Conservation (phyloP, 176 grass and related monocot species). For the Olyra latifolia region DNA sequence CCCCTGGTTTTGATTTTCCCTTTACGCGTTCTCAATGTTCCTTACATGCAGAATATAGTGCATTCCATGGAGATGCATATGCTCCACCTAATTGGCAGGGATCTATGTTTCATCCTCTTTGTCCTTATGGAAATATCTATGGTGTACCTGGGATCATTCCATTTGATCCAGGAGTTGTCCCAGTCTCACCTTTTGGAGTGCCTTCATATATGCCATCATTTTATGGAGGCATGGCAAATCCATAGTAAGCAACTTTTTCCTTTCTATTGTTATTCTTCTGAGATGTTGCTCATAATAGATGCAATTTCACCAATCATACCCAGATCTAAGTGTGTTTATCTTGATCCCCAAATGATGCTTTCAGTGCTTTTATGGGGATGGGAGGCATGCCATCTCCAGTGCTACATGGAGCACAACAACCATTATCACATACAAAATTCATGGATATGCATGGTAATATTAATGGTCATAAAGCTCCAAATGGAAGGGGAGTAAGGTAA, state of each 20-base stretch:
- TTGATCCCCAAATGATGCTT: conserved; percentile 11
- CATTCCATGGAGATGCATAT: conserved; percentile 21
- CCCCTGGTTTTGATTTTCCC: neutral
- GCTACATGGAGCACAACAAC: neutral
- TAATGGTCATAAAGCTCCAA: neutral
- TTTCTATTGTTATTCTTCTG: neutral
- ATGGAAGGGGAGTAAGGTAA: conserved; percentile 30
- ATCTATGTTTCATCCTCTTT: conserved; percentile 5
- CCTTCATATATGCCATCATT: conserved; percentile 28
- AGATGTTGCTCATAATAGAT: neutral
- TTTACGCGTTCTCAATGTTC: neutral
- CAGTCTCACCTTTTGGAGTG: conserved; percentile 15
- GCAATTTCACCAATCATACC: neutral
- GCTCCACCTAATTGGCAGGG: conserved; percentile 29
- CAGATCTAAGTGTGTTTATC: neutral
- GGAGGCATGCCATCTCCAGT: conserved; percentile 17
- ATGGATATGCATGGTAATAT: conserved; percentile 5
- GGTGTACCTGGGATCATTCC: conserved; percentile 23
- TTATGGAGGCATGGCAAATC: conserved; percentile 21
- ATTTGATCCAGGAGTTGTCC: conserved; percentile 25
- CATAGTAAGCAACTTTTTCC: conserved; percentile 25
- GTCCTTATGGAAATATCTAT: conserved; percentile 30
- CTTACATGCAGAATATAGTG: conserved; percentile 13
- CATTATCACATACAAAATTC: conserved; percentile 5
- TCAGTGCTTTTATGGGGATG: conserved; percentile 26